phyloP scores from a whole-genome alignment of 495 filamentous ascomycete species.

The Neurospora sp. region DNA sequence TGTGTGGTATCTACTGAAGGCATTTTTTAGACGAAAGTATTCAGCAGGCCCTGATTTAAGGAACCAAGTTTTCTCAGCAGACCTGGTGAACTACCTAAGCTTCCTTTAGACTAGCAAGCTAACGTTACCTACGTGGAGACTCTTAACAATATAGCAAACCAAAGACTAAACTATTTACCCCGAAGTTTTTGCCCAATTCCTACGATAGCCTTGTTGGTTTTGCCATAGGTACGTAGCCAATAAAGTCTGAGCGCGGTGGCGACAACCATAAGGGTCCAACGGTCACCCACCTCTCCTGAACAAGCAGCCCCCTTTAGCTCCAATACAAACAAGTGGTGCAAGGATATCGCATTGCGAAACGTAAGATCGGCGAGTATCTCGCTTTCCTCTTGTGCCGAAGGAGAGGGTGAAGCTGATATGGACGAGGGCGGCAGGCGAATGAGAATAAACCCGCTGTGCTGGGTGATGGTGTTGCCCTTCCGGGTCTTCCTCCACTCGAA shows the following conservation, averaged over 20 bases:
- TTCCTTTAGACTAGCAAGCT: no score
- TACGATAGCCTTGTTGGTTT: conserved; percentile 4
- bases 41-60: no score
- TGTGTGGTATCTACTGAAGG: no score
- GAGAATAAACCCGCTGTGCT: not conserved
- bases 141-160: not conserved
- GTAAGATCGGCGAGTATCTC: conserved; percentile 1
- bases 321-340: conserved; percentile 3
- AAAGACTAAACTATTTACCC: not conserved
- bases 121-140: not conserved
- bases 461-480: not conserved
- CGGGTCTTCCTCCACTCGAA: conserved; percentile 9
- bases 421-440: not conserved
- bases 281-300: conserved; percentile 5
- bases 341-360: not conserved
- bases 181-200: not conserved
- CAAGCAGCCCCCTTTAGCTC: conserved; percentile 6
- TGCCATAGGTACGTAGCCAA: conserved; percentile 1
- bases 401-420: not conserved
- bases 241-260: conserved; percentile 4
- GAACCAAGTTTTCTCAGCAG: no score
- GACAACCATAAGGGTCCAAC: conserved; percentile 9
- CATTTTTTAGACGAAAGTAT: no score
- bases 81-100: no score
- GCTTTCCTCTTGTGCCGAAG: not conserved